Base-by-base conservation (phyloP, 2,329 filamentous ascomycete species). In the Aphanoascus verrucosus region DNA sequence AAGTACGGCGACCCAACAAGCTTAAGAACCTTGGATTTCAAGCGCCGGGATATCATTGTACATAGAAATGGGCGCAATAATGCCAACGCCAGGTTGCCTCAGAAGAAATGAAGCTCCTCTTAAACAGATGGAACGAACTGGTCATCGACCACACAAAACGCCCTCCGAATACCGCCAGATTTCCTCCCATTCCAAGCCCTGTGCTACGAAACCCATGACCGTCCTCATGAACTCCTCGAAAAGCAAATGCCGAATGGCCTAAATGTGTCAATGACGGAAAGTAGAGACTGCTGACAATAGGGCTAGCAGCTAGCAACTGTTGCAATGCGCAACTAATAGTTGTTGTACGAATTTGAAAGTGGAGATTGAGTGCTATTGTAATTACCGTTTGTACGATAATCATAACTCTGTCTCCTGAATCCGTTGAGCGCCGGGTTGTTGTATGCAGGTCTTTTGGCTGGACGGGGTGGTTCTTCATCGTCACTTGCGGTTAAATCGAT, bases 401-500 rank as follows among this genome's bases (percentile, higher is more conserved):
- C 52, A 19, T 49, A 54, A 40, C 52, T 54, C 35, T 45, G 52
- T 20, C 52, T 44, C 9, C 52, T 38, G 17, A 54, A 49, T 38
- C 41, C 63, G 46, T 61, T 58, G 12, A 58, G 41, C 19, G 42
- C n/a, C 11, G 32, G 9, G 12, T 32, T 52, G 15, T 56, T 59
- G 32, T 65, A 52, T 45, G 60, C 62, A 19, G 60, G 65, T 34
- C 68, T 63, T 58, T 72, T 69, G n/a, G 63, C 42, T 46, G 67
- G 61, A 31, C 64, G 62, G 20, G 59, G 56, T n/a, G 73, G 66
- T 8, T 69, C 69, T 38, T 74, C 72, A 41, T 78, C 74, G 46
- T 75, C 76, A 59, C 74, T 78, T 12, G 71, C 68, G 3, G 76
- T 79, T 40, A 80, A 65, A 59, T 80, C 77, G 56, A 79, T 78